These are phyloP conservation scores for Phylloboletellus chloephorus DNA, from an alignment of 1,284 basidiomycete genomes.

Conservation along the genomic window DNA sequence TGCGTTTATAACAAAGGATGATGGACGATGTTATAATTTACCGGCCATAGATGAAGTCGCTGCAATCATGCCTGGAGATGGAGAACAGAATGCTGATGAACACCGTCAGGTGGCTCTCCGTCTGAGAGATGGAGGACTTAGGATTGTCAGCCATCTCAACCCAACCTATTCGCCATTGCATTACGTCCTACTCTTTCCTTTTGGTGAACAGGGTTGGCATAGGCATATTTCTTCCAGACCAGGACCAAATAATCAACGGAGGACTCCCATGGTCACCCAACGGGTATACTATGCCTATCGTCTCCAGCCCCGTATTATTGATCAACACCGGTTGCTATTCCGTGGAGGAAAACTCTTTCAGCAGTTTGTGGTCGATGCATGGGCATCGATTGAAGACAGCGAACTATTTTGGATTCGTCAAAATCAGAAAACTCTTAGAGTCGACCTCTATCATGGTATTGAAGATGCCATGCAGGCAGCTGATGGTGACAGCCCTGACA, in stretches of 20 bases:
- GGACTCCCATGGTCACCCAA: slow-evolving; percentile 17
- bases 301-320: not conserved
- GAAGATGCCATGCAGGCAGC: not conserved
- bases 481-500: not conserved
- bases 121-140: slow-evolving; percentile 21
- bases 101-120: slow-evolving; percentile 11
- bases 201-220: slow-evolving; percentile 39
- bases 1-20: not conserved
- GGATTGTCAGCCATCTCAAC: slow-evolving; percentile 33
- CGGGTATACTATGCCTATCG: slow-evolving; percentile 15
- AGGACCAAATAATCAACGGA: not conserved
- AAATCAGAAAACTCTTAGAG: slow-evolving; percentile 38
- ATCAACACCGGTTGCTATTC: slow-evolving; percentile 27
- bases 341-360: slow-evolving; percentile 38
- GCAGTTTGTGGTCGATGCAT: slow-evolving; percentile 36
- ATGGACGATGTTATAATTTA: slow-evolving; percentile 25
- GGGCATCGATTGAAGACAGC: slow-evolving; percentile 32
- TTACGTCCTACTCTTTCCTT: slow-evolving; percentile 40
- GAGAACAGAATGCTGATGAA: slow-evolving; percentile 8
- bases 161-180: slow-evolving; percentile 35
- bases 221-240: slow-evolving; percentile 18
- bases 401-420: slow-evolving; percentile 25
- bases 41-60: slow-evolving; percentile 28
- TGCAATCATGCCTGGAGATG: slow-evolving; percentile 22
- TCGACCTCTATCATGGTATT: slow-evolving; percentile 21